A percentile compares a stretch with the other conserved stretches of the same genome.
Evolutionary conservation across 2,329 filamentous ascomycete genomes (phyloP).

Genomic region (Neophaeococcomyces aloes): DNA sequence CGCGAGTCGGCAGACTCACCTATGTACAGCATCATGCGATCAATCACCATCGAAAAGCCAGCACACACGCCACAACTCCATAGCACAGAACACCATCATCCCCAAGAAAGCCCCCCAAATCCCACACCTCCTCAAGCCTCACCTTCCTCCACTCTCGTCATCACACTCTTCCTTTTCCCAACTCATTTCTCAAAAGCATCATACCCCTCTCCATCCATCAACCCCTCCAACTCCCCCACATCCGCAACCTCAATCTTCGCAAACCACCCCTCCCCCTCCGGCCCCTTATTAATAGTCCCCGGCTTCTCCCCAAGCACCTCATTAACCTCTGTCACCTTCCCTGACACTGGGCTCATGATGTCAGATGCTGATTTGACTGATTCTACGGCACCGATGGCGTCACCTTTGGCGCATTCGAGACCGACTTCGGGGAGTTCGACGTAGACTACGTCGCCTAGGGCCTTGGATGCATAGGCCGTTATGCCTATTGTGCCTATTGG

Average conservation of each 20-base stretch:
- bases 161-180: too few species aligned
- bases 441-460: constrained; percentile 92
- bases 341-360: constrained; percentile 78
- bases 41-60: too few species aligned
- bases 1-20: too few species aligned
- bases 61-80: too few species aligned
- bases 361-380: constrained; percentile 98
- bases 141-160: too few species aligned
- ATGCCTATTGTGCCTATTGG: constrained; percentile 61
- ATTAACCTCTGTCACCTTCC: constrained; percentile 68
- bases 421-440: constrained; percentile 77
- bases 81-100: too few species aligned
- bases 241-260: constrained; percentile 72
- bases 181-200: constrained; percentile 57
- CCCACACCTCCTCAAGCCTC: too few species aligned
- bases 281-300: constrained; percentile 74
- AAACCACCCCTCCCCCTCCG: constrained; percentile 89
- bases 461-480: constrained; percentile 79
- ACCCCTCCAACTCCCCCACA: constrained; percentile 55
- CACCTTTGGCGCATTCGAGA: constrained; percentile 60
- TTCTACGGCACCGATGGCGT: constrained; percentile 87
- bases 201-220: constrained; percentile 74
- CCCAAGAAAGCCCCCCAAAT: too few species aligned
- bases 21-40: too few species aligned
- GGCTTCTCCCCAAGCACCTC: constrained; percentile 70